Evolutionary conservation across 2,329 filamentous ascomycete genomes (phyloP).

Genomic region (Talaromyces sp.): DNA sequence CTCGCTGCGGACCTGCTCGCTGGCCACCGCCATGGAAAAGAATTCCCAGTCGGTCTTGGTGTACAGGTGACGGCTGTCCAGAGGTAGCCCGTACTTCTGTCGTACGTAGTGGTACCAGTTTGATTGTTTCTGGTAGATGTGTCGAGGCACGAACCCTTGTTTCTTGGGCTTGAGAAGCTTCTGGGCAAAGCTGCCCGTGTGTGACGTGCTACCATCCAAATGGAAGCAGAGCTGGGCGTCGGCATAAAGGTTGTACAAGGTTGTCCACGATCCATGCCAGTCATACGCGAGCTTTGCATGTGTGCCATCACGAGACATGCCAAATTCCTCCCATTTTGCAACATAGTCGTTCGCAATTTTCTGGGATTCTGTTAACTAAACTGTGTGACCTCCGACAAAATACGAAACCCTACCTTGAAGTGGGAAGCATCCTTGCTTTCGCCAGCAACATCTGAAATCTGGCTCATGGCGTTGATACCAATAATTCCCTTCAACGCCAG

Average conservation of each 20-base stretch:
- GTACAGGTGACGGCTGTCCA: constrained; percentile 78
- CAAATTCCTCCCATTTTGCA: constrained; percentile 64
- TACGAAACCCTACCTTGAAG: constrained; percentile 10
- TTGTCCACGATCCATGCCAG: constrained; percentile 76
- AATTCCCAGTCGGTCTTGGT: constrained; percentile 91
- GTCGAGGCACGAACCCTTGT: constrained; percentile 63
- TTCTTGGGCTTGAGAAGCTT: constrained; percentile 26
- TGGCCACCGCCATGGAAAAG: constrained; percentile 75
- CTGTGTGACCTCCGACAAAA: too few relatives aligned
- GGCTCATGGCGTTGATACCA: constrained; percentile 72
- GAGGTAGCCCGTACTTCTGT: constrained; percentile 75
- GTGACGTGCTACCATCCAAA: constrained; percentile 25
- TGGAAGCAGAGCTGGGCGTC: constrained; percentile 80
- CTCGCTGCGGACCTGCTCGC: constrained; percentile 60
- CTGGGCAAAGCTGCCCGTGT: constrained; percentile 12
- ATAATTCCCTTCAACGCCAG: constrained; percentile 79
- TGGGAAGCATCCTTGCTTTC: constrained; percentile 47
- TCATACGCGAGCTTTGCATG: constrained; percentile 78
- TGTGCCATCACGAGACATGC: constrained; percentile 62
- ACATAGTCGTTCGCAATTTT: constrained; percentile 63
- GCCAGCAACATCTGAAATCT: constrained; percentile 60
- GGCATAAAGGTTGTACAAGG: constrained; percentile 78
- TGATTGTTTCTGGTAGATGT: constrained; percentile 73
- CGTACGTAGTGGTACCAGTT: constrained; percentile 75
- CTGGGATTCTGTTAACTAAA: constrained; percentile 1